Base-by-base conservation (phyloP, 2,329 filamentous ascomycete genomes). In the Coniochaeta sp. region DNA sequence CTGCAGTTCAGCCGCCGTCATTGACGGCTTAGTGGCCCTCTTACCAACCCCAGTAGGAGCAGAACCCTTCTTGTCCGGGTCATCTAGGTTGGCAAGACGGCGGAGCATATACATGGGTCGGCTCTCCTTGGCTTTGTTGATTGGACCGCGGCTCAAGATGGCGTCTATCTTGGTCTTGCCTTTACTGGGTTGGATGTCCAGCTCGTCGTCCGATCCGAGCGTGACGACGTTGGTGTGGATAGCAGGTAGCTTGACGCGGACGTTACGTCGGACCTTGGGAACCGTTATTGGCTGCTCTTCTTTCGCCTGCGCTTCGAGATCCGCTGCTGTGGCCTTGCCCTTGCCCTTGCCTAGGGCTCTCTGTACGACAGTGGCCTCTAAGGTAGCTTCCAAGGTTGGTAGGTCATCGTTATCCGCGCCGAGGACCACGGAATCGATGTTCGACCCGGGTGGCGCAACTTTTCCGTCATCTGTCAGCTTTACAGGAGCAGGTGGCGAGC, bases 1-100 rank as follows among this genome's bases (percentile, higher is more conserved):
- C 54, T 93, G 86, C 59, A 96, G 80, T 65, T 95, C 86, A 31
- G 80, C 82, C 0, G 81, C 77, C 8, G 85, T 91, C 79, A 96
- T 89, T 9, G 79, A 80, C 54, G 75, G 76, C 61, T 77, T 81
- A 57, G 74, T 73, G 7, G 31, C 54, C 22, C 75, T 74, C 59
- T 74, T 76, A 43, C 61, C 58, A 6, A 56, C 16, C 22, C 47
- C 47, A n/a, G 26, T 52, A 19, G 64, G 58, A 11, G 74, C 70
- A 43, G 73, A 71, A n/a, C 72, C 68, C 69, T 78, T 76, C 67
- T 80, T 87, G 52, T 76, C 81, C 57, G 82, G 88, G 6, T 87
- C 88, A 58, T 80, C 82, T 24, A 95, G 73, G 63, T 91, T 86
- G 2, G 91, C 91, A 16, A 96, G 82, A 60, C 85, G 83, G 61